Base-by-base conservation (phyloP, 495 filamentous ascomycete genomes). In the Friedmanniomyces endolithicus region DNA sequence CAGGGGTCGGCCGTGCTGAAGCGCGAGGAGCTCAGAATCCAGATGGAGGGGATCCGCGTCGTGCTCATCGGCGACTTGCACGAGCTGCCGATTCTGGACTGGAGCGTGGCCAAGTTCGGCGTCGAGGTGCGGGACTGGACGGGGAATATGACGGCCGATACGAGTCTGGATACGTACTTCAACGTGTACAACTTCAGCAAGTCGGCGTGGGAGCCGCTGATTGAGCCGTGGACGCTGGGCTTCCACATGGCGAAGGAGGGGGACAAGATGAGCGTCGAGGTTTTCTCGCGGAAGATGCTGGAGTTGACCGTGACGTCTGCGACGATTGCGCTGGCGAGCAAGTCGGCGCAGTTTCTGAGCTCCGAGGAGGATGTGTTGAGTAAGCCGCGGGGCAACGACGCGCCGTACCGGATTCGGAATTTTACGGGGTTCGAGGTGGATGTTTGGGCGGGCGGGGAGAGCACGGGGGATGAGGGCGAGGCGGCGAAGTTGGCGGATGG, bases 131-230 rank as follows among this genome's bases (percentile, higher is more conserved):
- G 82, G 56, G 87, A 98, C 69, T 98, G 92, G 92, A 88, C 90
- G 4, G 83, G 82, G 17, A 84, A 82, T 11, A 75, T 97, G 70
- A 88, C 80, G 61, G 89, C 87, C 1, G 89, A 96, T 64, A 87
- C 87, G 0, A 87, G 74, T 33, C 82, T 97, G 51, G 88, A 97
- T 60, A 89, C 88, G 54, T 95, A 92, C 68, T 75, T 94, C 62
- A 98, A 97, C 66, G 82, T 97, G 49, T 97, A 94, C 74, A 98
- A 97, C 68, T 98, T 98, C 69, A 90, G 92, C 20, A 97, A 98
- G 67, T 97, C 94, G 0, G 86, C 88, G 9, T 98, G 92, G 92
- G 92, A 97, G 67, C 92, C 92, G 9, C 72, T 98, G 31, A 84
- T 97, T 24, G 92, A 98, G 67, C 92, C 94, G 31, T 98, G 92